Base-by-base conservation (phyloP, 805 yeast genomes). In the Diddensiella transvaalensis region DNA sequence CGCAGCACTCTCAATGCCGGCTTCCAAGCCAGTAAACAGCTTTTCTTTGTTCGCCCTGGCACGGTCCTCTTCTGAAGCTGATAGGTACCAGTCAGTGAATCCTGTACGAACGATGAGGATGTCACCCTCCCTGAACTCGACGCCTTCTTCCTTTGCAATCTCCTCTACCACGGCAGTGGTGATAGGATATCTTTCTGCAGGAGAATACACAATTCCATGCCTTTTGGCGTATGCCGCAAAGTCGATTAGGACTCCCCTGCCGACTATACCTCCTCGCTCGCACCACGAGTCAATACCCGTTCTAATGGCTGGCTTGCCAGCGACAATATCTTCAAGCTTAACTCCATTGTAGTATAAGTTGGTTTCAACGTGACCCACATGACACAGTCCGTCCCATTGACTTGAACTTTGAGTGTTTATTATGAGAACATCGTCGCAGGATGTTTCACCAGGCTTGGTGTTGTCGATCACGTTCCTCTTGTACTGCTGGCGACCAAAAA, bases 181-280 rank as follows among this genome's bases (percentile, higher is more conserved):
- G 11, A 41, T 26, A 8, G 41, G 11, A 24, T 41, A 15, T 8
- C 8, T 13, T 22, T 22, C 19, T 5, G 17, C 13, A 17, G 40
- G 39, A 22, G 35, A 15, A 24, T 41, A 41, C 21, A 6, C 18
- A 19, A 41, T 41, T 13, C 44, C 44, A 10, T 41, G 19, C 21
- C 15, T 13, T 22, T 26, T 17, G 22, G 44, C 44, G 15, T n/a
- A 41, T 5, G 38, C n/a, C 6, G 15, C 19, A 17, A 26, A 24
- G 15, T 41, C 44, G 10, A 24, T 24, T 13, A 62, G 48, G 17
- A 62, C 63, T 2, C 66, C 66, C 3, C 66, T 49, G 10, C 65
- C 62, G 19, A 60, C 64, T 24, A 62, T 60, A 2, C 66, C 66
- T 1, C 70, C 70, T 37, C 60, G 44, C 40, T 58, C 50, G 4